Evolutionary conservation across 2,329 filamentous ascomycete genomes (phyloP).

Genomic region (Nannizziopsis arthrosporioides): DNA sequence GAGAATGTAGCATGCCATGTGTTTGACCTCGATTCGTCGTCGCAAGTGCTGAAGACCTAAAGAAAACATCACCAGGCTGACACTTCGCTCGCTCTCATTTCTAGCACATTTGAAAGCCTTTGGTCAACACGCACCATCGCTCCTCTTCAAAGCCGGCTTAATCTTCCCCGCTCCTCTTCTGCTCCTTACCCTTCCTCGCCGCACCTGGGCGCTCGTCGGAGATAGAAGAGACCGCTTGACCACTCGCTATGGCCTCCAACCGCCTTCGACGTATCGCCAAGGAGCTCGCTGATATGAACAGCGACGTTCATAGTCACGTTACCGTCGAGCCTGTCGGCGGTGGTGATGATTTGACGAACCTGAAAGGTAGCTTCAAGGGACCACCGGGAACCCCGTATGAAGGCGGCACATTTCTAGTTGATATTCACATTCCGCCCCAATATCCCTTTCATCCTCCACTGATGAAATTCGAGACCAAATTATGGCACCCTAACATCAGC

Average conservation of each 20-base stretch:
- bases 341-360: constrained; percentile 62
- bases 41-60: too few relatives aligned
- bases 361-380: constrained; percentile 71
- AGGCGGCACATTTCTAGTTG: constrained; percentile 67
- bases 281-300: constrained; percentile 39
- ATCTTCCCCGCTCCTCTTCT: too few relatives aligned
- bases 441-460: constrained; percentile 88
- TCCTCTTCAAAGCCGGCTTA: too few relatives aligned
- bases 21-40: too few relatives aligned
- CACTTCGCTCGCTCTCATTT: too few relatives aligned
- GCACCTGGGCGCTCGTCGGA: too few relatives aligned
- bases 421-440: constrained; percentile 74
- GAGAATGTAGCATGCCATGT: too few relatives aligned
- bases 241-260: constrained; percentile 41
- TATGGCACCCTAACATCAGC: constrained; percentile 97
- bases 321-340: constrained; percentile 51
- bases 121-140: too few relatives aligned
- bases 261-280: constrained; percentile 44
- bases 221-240: background rate
- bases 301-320: constrained; percentile 67
- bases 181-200: too few relatives aligned
- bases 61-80: too few relatives aligned
- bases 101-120: too few relatives aligned
- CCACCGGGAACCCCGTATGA: constrained; percentile 91
- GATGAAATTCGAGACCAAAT: constrained; percentile 85